A percentile compares a stretch with the other conserved stretches of the same genome.
Conservation (phyloP, 805 yeast genomes). For the Cyberlindnera suaveolens region DNA sequence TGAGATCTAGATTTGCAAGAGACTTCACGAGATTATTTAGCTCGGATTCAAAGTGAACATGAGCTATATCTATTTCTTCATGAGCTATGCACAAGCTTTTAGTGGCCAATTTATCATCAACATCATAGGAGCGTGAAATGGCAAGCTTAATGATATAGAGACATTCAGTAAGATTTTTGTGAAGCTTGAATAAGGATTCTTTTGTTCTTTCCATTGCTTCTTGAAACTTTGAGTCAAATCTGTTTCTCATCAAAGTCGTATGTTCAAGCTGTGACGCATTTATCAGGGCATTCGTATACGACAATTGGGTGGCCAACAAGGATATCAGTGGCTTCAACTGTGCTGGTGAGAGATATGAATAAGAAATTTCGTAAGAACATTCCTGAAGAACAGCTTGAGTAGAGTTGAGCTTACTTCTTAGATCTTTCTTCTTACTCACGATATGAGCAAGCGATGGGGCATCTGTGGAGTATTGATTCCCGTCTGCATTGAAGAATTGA, state of each 20-base stretch:
- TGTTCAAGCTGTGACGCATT: constrained; percentile 44
- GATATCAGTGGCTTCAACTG: constrained; percentile 31
- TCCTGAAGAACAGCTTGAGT: constrained; percentile 38
- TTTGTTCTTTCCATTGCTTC: constrained; percentile 26
- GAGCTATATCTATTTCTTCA: constrained; percentile 16
- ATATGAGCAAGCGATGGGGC: constrained; percentile 27
- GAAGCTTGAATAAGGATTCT: constrained; percentile 29
- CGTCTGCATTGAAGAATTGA: constrained; percentile 29
- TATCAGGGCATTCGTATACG: constrained; percentile 34
- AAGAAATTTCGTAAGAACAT: constrained; percentile 43
- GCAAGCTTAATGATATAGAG: constrained; percentile 27
- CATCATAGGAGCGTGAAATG: constrained; percentile 37
- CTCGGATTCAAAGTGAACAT: constrained; percentile 21
- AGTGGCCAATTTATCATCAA: constrained; percentile 11
- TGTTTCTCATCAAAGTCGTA: constrained; percentile 16
- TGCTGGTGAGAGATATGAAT: constrained; percentile 39
- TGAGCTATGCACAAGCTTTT: constrained; percentile 1
- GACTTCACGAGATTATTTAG: constrained; percentile 25
- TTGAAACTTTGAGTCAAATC: constrained; percentile 22
- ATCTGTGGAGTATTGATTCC: constrained; percentile 16
- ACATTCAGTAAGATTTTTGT: constrained; percentile 28
- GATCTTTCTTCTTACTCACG: constrained; percentile 26
- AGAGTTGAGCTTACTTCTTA: constrained; percentile 28
- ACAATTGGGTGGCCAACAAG: constrained; percentile 26
- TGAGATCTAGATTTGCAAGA: constrained; percentile 28